phyloP scores from a whole-genome alignment of 192 early-diverging fungal species.

The Linnemannia zychae region DNA sequence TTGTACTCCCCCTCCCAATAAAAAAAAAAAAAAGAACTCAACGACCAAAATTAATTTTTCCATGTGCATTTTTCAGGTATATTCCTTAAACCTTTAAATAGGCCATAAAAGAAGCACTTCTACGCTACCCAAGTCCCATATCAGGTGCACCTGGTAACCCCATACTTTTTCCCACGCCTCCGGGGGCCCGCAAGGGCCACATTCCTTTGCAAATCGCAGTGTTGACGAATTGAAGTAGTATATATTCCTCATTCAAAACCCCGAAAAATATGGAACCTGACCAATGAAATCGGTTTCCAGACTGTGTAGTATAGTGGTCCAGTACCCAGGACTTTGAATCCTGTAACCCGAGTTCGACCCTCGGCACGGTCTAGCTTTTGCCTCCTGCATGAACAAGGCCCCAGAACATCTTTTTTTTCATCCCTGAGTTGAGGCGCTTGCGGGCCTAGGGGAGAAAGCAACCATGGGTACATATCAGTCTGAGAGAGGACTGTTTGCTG shows the following conservation, averaged over 20 bases:
- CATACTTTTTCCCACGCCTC: no score
- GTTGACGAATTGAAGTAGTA: background rate
- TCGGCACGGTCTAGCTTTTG: constrained; percentile 43
- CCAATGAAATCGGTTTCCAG: constrained; percentile 8
- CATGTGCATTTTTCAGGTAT: no score
- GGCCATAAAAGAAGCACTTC: no score
- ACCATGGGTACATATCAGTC: background rate
- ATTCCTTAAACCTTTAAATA: no score
- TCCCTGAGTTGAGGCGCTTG: background rate
- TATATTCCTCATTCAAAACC: background rate
- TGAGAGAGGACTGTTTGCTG: background rate
- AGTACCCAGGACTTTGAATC: constrained; percentile 56
- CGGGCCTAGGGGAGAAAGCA: background rate
- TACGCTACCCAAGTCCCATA: no score
- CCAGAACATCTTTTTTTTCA: background rate
- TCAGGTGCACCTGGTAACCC: no score
- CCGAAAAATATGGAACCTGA: background rate
- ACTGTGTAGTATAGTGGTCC: constrained; percentile 53
- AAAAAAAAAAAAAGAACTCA: no score
- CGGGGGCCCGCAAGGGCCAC: background rate
- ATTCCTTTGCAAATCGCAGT: background rate
- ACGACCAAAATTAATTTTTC: no score
- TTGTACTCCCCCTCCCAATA: no score
- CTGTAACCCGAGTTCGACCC: constrained; percentile 54
- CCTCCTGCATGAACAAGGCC: background rate